These are phyloP conservation scores for Syzygium grande DNA, from an alignment of 345 rosid species.

Conservation along the genomic window DNA sequence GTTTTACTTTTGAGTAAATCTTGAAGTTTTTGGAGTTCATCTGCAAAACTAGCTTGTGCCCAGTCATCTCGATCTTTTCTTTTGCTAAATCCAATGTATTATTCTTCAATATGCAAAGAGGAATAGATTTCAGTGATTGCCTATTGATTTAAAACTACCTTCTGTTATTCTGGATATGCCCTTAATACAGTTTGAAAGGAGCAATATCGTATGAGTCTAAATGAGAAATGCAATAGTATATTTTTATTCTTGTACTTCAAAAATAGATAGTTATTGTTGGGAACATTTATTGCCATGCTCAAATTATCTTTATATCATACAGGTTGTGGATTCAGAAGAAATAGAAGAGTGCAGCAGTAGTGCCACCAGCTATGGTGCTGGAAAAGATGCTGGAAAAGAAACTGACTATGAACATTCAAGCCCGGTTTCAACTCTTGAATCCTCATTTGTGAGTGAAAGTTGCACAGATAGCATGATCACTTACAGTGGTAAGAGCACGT, in stretches of 20 bases:
- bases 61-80: neutral
- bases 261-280: neutral
- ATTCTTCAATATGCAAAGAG: neutral
- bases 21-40: neutral
- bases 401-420: constrained; percentile 18
- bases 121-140: neutral
- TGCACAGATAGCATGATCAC: constrained; percentile 24
- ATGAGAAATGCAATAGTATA: neutral
- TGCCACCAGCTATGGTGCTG: constrained; percentile 31
- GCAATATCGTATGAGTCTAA: neutral
- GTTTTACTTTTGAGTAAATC: neutral
- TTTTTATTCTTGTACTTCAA: neutral
- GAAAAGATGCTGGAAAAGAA: constrained; percentile 29
- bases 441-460: constrained; percentile 20
- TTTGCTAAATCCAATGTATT: neutral
- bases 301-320: neutral
- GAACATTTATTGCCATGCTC: neutral
- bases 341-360: constrained; percentile 31
- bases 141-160: neutral
- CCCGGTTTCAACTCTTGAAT: constrained; percentile 34
- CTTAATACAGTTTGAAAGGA: neutral
- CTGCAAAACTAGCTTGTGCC: neutral
- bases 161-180: neutral
- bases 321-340: constrained; percentile 21
- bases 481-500: constrained; percentile 7